phyloP scores from a whole-genome alignment of 2,329 filamentous ascomycete species.

The Fusarium longipes region DNA sequence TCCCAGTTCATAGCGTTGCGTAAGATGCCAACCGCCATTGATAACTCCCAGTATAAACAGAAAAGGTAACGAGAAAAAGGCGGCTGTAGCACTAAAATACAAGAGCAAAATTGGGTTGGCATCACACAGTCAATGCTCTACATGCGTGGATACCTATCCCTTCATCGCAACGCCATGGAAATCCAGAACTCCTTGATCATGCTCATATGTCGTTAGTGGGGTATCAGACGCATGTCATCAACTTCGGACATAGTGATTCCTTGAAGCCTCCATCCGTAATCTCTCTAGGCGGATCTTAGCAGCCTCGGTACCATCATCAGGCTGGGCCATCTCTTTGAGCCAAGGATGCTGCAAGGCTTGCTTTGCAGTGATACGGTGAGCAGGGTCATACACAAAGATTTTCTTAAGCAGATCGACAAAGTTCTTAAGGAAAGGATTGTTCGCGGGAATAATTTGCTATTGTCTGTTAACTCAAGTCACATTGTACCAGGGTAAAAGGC shows the following conservation, averaged over 20 bases:
- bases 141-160: slow-evolving; percentile 30
- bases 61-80: slow-evolving; percentile 38
- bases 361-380: slow-evolving; percentile 73
- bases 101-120: slow-evolving; percentile 43
- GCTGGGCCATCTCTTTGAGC: slow-evolving; percentile 72
- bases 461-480: slow-evolving; percentile 8
- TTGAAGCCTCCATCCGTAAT: slow-evolving; percentile 53
- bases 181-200: slow-evolving; percentile 50
- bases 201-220: slow-evolving; percentile 49
- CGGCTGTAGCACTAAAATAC: slow-evolving; percentile 48
- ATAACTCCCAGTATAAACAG: slow-evolving; percentile 41
- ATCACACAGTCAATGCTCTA: slow-evolving; percentile 37
- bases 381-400: slow-evolving; percentile 76
- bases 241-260: slow-evolving; percentile 45
- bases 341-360: slow-evolving; percentile 74
- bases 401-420: slow-evolving; percentile 73
- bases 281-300: slow-evolving; percentile 70
- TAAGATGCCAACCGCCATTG: slow-evolving; percentile 37
- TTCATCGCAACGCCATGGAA: slow-evolving; percentile 43
- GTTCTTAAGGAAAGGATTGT: slow-evolving; percentile 68
- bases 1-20: slow-evolving; percentile 40
- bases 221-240: slow-evolving; percentile 29
- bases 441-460: slow-evolving; percentile 73
- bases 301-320: slow-evolving; percentile 76
- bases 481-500: too few species aligned